Evolutionary conservation across 1,284 basidiomycete genomes (phyloP).

Genomic region (Marasmius fiardii): DNA sequence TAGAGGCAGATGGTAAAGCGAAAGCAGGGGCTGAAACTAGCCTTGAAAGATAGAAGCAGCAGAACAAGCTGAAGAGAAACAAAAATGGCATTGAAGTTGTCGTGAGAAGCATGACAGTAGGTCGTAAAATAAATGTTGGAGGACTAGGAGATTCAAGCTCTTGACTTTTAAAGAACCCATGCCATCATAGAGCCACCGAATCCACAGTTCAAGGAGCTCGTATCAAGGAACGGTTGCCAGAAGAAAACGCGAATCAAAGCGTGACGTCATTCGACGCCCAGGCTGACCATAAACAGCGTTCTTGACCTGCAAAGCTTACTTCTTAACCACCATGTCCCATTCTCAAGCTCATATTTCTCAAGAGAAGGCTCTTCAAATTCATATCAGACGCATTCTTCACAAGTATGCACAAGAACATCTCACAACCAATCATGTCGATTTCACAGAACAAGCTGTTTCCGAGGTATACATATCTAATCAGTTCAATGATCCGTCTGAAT

Average conservation of each 20-base stretch:
- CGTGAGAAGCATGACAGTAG: conserved; percentile 1
- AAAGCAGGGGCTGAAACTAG: conserved; percentile 1
- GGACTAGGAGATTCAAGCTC: not conserved
- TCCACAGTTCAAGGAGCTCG: conserved; percentile 26
- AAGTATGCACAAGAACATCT: conserved; percentile 53
- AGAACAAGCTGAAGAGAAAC: not conserved
- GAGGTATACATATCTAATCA: conserved; percentile 44
- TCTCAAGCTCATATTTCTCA: no score
- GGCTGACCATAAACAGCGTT: no score
- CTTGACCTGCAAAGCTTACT: not conserved
- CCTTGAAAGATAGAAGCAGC: not conserved
- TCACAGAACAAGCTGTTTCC: conserved; percentile 44
- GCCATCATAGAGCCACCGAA: conserved; percentile 4
- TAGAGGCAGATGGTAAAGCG: not conserved
- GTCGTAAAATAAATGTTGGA: not conserved
- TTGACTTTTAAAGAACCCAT: not conserved
- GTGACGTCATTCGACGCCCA: no score
- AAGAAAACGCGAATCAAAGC: no score
- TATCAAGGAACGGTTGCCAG: conserved; percentile 17
- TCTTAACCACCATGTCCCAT: not conserved
- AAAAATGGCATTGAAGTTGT: not conserved
- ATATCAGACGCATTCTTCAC: conserved; percentile 51
- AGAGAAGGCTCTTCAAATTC: conserved; percentile 30
- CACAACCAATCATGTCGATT: conserved; percentile 51
- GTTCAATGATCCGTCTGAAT: conserved; percentile 1